Conservation (phyloP, 2,329 filamentous ascomycete species). For the Penicillium thymicola region DNA sequence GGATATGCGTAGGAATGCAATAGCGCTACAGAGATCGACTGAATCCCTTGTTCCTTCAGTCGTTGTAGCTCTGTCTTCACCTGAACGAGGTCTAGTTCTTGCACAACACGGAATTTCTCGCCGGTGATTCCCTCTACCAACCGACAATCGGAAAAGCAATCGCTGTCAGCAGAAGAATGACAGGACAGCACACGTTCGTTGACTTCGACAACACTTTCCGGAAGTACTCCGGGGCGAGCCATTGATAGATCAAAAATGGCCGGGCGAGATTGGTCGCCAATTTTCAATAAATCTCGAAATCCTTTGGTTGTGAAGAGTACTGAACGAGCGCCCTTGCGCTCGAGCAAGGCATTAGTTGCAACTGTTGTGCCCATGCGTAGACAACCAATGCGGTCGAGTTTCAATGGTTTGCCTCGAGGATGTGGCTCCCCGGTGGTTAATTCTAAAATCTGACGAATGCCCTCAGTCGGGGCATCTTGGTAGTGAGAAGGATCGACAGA, state of each 20-base stretch:
- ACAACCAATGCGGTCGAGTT: slow-evolving; percentile 36
- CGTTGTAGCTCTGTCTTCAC: slow-evolving; percentile 59
- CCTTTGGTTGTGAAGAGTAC: slow-evolving; percentile 83
- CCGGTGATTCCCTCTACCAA: slow-evolving; percentile 53
- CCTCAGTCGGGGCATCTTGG: slow-evolving; percentile 64
- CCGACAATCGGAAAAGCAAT: slow-evolving; percentile 64
- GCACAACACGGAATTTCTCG: slow-evolving; percentile 68
- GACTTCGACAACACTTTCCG: slow-evolving; percentile 78
- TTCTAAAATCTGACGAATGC: slow-evolving; percentile 69
- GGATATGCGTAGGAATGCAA: slow-evolving; percentile 91
- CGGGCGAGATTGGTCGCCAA: slow-evolving; percentile 86
- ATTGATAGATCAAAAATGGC: slow-evolving; percentile 90
- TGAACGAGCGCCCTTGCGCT: slow-evolving; percentile 84
- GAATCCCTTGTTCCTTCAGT: slow-evolving; percentile 67
- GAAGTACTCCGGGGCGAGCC: slow-evolving; percentile 78
- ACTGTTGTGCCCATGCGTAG: slow-evolving; percentile 95
- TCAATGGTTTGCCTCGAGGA: slow-evolving; percentile 35
- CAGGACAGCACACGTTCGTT: slow-evolving; percentile 86
- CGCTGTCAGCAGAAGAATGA: slow-evolving; percentile 59
- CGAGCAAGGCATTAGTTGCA: slow-evolving; percentile 83
- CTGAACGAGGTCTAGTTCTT: slow-evolving; percentile 55
- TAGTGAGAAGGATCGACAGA: slow-evolving; percentile 42
- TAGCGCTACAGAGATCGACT: slow-evolving; percentile 79
- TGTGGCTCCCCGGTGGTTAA: slow-evolving; percentile 35
- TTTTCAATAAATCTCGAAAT: slow-evolving; percentile 80